Evolutionary conservation across 225 moss, liverwort and hornwort genomes (phyloP), one percentile per base, ranked within the genome.

Genomic region (Thuidium tamariscinum): DNA sequence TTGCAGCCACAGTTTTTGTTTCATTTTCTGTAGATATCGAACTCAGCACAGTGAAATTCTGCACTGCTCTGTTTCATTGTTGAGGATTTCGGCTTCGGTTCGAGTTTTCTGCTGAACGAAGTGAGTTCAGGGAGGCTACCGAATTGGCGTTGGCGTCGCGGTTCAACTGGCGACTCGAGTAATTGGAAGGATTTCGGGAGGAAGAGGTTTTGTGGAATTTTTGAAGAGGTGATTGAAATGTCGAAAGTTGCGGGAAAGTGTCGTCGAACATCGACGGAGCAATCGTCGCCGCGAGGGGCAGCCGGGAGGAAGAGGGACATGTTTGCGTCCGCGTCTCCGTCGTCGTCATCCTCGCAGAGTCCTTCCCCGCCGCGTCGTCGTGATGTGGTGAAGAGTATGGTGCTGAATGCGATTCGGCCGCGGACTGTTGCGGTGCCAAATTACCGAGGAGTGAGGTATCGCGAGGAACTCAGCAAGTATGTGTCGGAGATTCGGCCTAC

Each of bases 401-500:
- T 89, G 77, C 36, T 87, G 17, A 84, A 81, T 81, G 87, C 14
- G 59, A 57, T 84, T 68, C 84, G 89, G 39, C 80, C 86, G 54
- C 84, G 87, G 3, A 25, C 80, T 4, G 34, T 72, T n/a, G 72
- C 16, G 41, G 83, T 83, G 66, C 57, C 71, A 65, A 55, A 42
- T 48, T 91, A 81, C 72, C 81, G 81, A 62, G 89, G 91, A 48
- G 88, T 91, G 39, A 36, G 91, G 70, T 84, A 88, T 36, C 83
- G 89, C 21, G 79, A 66, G 88, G 88, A 88, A 83, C 84, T 91
- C n/a, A 77, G 71, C 57, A 91, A 91, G 66, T 91, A 81, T 37
- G 91, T 91, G 16, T 80, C 89, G 11, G 89, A 91, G 70, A 91
- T 91, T 75, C 86, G 88, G 41, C 89, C 89, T 7, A 91, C 88